Base-by-base conservation (phyloP, 164 flowering plant species). In the Magnolia kwangsiensis region DNA sequence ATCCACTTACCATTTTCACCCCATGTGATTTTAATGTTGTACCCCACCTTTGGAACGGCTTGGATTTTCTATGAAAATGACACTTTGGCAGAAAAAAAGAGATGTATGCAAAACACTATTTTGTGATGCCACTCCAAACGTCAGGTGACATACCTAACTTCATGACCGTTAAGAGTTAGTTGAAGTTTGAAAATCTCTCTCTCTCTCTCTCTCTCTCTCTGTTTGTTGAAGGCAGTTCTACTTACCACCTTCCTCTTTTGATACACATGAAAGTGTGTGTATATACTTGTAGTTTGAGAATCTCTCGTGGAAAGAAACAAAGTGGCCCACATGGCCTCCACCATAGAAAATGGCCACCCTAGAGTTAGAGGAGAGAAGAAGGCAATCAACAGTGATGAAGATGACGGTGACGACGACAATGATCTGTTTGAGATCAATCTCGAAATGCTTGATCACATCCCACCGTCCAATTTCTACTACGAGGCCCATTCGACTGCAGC, bases 401-500 rank as follows among this genome's bases (percentile, higher is more conserved):
- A 2, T 18, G 71, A 9, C 14, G 69, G 14, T 1, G 69, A 68
- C 14, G 50, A 29, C 13, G 71, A 67, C n/a, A 50, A 68, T 4
- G 71, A 68, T 68, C 71, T 68, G 8, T 68, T 68, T 18, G 71
- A 68, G 71, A 68, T 68, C 27, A 19, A 68, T 68, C 49, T 68
- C 9, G 71, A 68, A 9, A 24, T 29, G 49, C 6, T 68, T 20
- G 9, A 68, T 31, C 18, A 68, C 16, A 68, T 68, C 6, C 71
- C 71, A 16, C 49, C 71, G 3, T 50, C 71, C n/a, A 4, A 37
- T 2, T 7, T 6, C 8, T 68, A 68, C 20, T 14, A 27, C 6
- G 71, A 68, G 20, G 50, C 50, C 71, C 71, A 68, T 68, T 31
- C 31, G n/a, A 68, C 49, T 8, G 50, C 20, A 3, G 50, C 37